Percentiles rank a stretch among this genome's conserved stretches.
Evolutionary conservation across 2,329 filamentous ascomycete genomes (phyloP).

Genomic region (Colletotrichum eremochloae): DNA sequence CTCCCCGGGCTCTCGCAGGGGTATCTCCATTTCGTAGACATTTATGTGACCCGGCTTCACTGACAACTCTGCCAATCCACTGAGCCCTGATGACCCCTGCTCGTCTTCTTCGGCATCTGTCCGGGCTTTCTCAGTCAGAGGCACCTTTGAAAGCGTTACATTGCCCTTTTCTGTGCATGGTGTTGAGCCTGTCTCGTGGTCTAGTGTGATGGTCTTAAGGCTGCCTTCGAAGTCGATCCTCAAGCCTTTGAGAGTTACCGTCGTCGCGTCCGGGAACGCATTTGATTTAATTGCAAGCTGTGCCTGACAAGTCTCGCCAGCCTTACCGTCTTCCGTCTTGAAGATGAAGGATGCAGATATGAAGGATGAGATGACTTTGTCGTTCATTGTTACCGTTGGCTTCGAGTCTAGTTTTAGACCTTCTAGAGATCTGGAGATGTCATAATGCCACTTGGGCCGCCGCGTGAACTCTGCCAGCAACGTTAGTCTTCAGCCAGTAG

Average conservation of each 20-base stretch:
- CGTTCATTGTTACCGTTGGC: conserved; percentile 64
- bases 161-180: conserved; percentile 43
- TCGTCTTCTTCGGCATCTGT: conserved; percentile 39
- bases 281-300: conserved; percentile 71
- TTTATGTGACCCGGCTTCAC: conserved; percentile 76
- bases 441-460: conserved; percentile 71
- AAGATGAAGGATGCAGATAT: conserved; percentile 70
- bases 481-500: conserved; percentile 42
- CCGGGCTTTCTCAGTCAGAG: conserved; percentile 44
- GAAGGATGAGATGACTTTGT: conserved; percentile 66
- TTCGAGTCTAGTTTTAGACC: conserved; percentile 59
- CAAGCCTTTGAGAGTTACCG: conserved; percentile 65
- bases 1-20: conserved; percentile 86
- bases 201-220: conserved; percentile 67
- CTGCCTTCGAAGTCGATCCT: conserved; percentile 69
- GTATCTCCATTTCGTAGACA: conserved; percentile 78
- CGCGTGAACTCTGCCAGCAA: conserved; percentile 61
- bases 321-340: conserved; percentile 68
- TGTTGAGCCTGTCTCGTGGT: conserved; percentile 52
- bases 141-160: conserved; percentile 46
- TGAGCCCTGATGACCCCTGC: conserved; percentile 50
- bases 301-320: conserved; percentile 69
- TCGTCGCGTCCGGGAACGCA: conserved; percentile 64
- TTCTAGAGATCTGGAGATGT: conserved; percentile 69
- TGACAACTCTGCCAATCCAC: conserved; percentile 65